Conservation (phyloP, 129 eudicot species). For the Centrapalus pauciflorus region DNA sequence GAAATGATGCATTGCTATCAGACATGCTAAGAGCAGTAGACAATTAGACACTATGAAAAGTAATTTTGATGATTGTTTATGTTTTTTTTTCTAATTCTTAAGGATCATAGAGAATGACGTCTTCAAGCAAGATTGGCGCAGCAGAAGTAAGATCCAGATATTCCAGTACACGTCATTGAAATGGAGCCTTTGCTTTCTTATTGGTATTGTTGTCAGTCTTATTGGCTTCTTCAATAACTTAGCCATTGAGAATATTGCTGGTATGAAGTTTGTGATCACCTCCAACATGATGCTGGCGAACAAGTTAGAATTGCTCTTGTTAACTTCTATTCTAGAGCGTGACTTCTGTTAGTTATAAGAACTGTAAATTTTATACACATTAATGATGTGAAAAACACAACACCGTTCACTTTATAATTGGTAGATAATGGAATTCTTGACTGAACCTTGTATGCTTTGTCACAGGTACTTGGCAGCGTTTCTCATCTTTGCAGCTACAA, state of each 20-base stretch:
- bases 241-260: conserved; percentile 85
- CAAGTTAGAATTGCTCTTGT: conserved; percentile 31
- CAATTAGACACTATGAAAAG: not conserved
- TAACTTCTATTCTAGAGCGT: not conserved
- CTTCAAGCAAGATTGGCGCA: conserved; percentile 90
- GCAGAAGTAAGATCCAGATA: conserved; percentile 50
- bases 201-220: conserved; percentile 58
- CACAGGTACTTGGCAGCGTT: conserved; percentile 66
- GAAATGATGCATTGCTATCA: not conserved
- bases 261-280: conserved; percentile 78
- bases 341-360: conserved; percentile 6
- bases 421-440: not conserved
- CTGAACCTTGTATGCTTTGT: conserved; percentile 1
- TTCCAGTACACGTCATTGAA: conserved; percentile 63
- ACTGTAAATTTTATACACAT: not conserved
- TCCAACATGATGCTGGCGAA: conserved; percentile 73
- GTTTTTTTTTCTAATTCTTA: not conserved
- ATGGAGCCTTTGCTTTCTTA: conserved; percentile 70
- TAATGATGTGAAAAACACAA: not conserved
- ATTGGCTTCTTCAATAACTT: conserved; percentile 74
- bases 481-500: conserved; percentile 62
- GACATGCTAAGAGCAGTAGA: not conserved
- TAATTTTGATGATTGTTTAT: conserved; percentile 6
- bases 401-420: not conserved
- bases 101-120: conserved; percentile 86